Base-by-base conservation (phyloP, 768 basidiomycete species). In the Rhodotorula kratochvilovae region DNA sequence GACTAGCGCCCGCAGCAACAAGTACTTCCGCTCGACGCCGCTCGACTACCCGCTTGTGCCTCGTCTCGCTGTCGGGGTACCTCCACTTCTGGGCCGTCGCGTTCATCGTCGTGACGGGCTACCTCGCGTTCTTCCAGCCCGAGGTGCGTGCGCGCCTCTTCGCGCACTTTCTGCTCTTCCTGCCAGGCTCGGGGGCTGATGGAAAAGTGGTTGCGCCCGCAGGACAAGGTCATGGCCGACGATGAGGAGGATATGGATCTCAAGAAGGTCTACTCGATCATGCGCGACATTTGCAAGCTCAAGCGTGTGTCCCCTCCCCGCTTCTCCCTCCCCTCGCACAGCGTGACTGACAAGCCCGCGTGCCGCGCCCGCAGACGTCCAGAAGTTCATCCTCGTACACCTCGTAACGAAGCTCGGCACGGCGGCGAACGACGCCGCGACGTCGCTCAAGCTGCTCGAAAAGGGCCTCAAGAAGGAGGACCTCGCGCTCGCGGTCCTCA, bases 391-490 rank as follows among this genome's bases (percentile, higher is more conserved):
- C 67, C 43, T 90, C 61, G 83, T 99, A 76, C 92, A 98, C 79
- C 83, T 96, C 42, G 86, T 97, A 73, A 89, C 91, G 39, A 99
- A 98, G 81, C 84, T 99, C 70, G 95, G 94, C 39, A 96, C 93
- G 80, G 90, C 91, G 58, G 91, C 92, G 35, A 92, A 92, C 81
- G 96, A 98, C 57, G 89, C 92, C 12, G 90, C 88, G 21, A 92
- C 91, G 6, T 87, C 86, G 33, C 85, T 98, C 55, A 99, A 99
- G 79, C 86, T 98, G 82, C 89, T 99, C 54, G 96, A 99, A 80
- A 98, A 98, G 79, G 96, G 96, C 3, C 84, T 99, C 64, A 89
- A 88, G 68, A 89, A 93, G 51, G 96, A 98, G 82, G 96, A 99
- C 77, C 85, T 98, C 50, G 93, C 96, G n/a, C 84, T 93, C 25